These are phyloP conservation scores for Pyrenochaeta sp. DNA, from an alignment of 2,329 filamentous ascomycete genomes.

Conservation along the genomic window DNA sequence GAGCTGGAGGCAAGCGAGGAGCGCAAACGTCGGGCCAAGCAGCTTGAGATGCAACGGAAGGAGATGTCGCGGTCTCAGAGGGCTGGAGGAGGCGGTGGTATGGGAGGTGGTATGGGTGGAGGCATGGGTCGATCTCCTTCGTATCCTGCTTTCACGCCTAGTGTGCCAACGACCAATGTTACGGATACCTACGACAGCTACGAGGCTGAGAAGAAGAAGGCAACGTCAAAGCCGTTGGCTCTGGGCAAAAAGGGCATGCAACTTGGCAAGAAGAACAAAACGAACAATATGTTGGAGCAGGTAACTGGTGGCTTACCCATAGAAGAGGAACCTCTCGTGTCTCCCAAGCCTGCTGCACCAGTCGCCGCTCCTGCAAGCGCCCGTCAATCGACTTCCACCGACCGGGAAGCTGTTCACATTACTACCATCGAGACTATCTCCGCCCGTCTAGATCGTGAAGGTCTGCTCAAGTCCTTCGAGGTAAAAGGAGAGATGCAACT, in stretches of 20 bases:
- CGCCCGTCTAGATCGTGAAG: conserved; percentile 87
- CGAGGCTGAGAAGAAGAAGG: conserved; percentile 96
- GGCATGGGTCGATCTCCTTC: conserved; percentile 74
- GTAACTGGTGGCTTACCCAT: conserved; percentile 91
- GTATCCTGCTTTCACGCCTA: conserved; percentile 89
- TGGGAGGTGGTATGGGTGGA: conserved; percentile 36
- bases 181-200: conserved; percentile 91
- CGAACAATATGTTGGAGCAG: conserved; percentile 95
- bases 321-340: conserved; percentile 81
- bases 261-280: conserved; percentile 97
- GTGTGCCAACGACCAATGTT: conserved; percentile 70
- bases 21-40: conserved; percentile 97
- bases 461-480: conserved; percentile 82
- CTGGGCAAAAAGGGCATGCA: conserved; percentile 98
- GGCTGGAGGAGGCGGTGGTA: conserved; percentile 34
- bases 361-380: conserved; percentile 62
- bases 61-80: conserved; percentile 83
- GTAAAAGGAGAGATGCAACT: conserved; percentile 93
- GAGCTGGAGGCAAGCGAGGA: conserved; percentile 98
- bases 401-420: conserved; percentile 86
- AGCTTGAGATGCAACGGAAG: conserved; percentile 98
- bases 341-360: conserved; percentile 59
- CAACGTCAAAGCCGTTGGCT: conserved; percentile 76
- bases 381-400: conserved; percentile 70
- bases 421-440: conserved; percentile 89